Percentiles rank a stretch among this genome's conserved stretches.
phyloP scores from a whole-genome alignment of 768 basidiomycete species.

The Leccinellum rugosiceps region DNA sequence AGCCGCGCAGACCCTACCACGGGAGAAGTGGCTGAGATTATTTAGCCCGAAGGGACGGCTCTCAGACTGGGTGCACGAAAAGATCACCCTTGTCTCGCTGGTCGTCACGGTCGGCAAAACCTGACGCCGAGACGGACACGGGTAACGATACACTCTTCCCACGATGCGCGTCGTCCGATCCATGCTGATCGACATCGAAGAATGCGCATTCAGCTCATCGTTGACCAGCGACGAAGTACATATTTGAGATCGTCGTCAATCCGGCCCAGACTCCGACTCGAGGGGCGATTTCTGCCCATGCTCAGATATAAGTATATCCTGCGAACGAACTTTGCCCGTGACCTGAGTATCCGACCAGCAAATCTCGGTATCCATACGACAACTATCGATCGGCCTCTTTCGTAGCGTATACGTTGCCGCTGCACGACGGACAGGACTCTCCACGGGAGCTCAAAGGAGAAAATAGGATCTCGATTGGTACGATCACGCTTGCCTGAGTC shows the following conservation, averaged over 20 bases:
- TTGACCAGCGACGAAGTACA: constrained; percentile 3
- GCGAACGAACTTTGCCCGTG: constrained; percentile 2
- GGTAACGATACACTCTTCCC: no score
- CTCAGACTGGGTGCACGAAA: background rate
- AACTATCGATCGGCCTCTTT: background rate
- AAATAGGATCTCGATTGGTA: background rate
- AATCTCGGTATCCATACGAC: background rate
- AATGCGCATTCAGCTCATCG: constrained; percentile 1
- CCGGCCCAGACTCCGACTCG: no score
- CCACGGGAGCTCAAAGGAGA: background rate
- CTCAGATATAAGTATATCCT: constrained; percentile 11
- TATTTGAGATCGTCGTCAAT: constrained; percentile 3
- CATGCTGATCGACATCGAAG: background rate
- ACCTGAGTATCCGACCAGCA: background rate
- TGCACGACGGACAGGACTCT: constrained; percentile 3
- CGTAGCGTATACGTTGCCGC: background rate
- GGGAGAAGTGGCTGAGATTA: constrained; percentile 6
- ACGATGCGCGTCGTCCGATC: no score
- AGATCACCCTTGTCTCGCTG: constrained; percentile 7
- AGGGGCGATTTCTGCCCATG: constrained; percentile 5
- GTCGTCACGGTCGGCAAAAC: background rate
- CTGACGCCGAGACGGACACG: background rate
- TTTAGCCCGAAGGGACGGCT: constrained; percentile 7
- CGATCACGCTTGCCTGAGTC: background rate
- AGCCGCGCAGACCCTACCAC: constrained; percentile 7